Evolutionary conservation across 1,139 yeast species (phyloP).

Genomic region (Debaryomycetaceae sp.): DNA sequence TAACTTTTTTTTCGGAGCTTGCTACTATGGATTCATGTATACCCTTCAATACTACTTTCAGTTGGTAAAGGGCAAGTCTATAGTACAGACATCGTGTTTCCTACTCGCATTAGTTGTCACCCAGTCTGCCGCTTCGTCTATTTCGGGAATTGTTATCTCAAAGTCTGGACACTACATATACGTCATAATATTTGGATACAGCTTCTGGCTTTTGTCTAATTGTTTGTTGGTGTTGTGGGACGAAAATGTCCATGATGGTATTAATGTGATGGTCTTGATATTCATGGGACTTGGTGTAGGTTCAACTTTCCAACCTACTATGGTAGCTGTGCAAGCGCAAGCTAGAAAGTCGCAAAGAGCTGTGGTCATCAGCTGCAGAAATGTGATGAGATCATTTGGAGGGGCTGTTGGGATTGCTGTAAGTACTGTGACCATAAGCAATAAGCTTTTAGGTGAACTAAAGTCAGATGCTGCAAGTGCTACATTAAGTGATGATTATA

Average conservation of each 20-base stretch:
- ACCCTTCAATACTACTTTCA: conserved; percentile 52
- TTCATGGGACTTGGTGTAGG: conserved; percentile 47
- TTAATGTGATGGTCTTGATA: conserved; percentile 31
- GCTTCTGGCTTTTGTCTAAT: conserved; percentile 40
- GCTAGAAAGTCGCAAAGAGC: conserved; percentile 51
- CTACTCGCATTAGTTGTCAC: conserved; percentile 41
- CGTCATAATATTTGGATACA: conserved; percentile 41
- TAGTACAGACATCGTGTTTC: conserved; percentile 37
- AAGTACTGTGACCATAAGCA: conserved; percentile 40
- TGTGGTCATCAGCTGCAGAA: conserved; percentile 53
- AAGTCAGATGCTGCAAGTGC: conserved; percentile 5
- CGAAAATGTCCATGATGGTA: conserved; percentile 27
- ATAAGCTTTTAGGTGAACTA: conserved; percentile 28
- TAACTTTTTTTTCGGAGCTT: conserved; percentile 48
- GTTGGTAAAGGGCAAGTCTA: conserved; percentile 40
- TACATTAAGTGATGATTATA: conserved; percentile 15
- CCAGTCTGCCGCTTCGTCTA: conserved; percentile 37
- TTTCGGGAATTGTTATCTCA: conserved; percentile 44
- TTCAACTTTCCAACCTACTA: conserved; percentile 32
- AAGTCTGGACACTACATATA: conserved; percentile 40
- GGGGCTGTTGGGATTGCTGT: conserved; percentile 48
- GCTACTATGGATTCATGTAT: conserved; percentile 43
- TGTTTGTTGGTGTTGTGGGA: conserved; percentile 37
- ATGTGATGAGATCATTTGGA: conserved; percentile 51
- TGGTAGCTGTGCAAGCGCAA: conserved; percentile 56